These are phyloP conservation scores for Cryphonectria japonica DNA, from an alignment of 2,329 filamentous ascomycete species.

Conservation along the genomic window DNA sequence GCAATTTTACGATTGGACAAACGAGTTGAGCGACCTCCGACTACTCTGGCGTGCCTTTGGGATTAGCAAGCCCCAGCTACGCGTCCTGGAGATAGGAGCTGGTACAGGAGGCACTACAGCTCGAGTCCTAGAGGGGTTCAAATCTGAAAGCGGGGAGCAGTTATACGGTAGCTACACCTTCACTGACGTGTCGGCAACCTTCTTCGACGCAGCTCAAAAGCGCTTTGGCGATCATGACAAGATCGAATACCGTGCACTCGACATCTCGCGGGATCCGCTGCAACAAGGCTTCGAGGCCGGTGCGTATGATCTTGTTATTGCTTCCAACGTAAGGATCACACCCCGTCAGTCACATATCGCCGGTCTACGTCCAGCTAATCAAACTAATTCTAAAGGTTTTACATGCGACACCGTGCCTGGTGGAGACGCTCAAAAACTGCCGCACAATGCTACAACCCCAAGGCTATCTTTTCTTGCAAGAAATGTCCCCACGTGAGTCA, in stretches of 20 bases:
- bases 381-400: neutral
- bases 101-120: neutral
- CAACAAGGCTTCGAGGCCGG: neutral
- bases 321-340: neutral
- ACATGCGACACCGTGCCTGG: neutral
- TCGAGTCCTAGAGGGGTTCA: neutral
- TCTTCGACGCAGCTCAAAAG: slow-evolving; percentile 9
- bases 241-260: neutral
- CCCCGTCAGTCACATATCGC: no score
- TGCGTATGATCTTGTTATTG: neutral
- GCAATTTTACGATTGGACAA: neutral
- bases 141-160: neutral
- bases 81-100: neutral
- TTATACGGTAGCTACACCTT: slow-evolving; percentile 12
- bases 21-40: neutral
- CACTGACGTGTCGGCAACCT: slow-evolving; percentile 20
- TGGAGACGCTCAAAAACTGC: neutral
- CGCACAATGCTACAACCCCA: neutral
- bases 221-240: neutral
- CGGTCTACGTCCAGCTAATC: neutral
- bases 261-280: neutral
- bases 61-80: neutral
- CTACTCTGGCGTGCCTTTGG: neutral
- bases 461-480: slow-evolving; percentile 1
- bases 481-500: neutral